phyloP scores from a whole-genome alignment of 805 yeast species.

The Komagataella phaffii region DNA sequence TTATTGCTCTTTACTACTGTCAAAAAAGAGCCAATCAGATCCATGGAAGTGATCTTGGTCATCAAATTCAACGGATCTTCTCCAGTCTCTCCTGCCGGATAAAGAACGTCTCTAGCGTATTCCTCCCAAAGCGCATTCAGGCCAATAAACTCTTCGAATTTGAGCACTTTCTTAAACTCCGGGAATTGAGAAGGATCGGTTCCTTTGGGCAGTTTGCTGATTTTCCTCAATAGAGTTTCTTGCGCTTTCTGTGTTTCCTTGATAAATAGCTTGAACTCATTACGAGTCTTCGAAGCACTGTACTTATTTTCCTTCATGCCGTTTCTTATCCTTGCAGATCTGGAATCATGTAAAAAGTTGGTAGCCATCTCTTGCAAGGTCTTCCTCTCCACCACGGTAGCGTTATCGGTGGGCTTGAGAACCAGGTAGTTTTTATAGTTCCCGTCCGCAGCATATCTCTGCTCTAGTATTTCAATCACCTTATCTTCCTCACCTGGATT shows the following conservation, averaged over 20 bases:
- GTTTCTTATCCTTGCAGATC: neutral
- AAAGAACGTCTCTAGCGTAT: constrained; percentile 46
- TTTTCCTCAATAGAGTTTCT: constrained; percentile 16
- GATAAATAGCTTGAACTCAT: constrained; percentile 28
- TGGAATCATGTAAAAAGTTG: constrained; percentile 5
- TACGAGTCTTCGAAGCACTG: constrained; percentile 16
- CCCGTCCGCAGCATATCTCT: constrained; percentile 31
- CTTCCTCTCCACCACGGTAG: constrained; percentile 5
- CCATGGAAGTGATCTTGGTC: constrained; percentile 59
- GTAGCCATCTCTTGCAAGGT: constrained; percentile 9
- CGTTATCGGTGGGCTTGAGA: constrained; percentile 21
- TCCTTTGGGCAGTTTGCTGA: constrained; percentile 15
- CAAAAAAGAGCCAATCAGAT: constrained; percentile 64
- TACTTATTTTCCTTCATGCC: constrained; percentile 8
- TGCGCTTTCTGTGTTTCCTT: constrained; percentile 16
- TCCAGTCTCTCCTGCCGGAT: constrained; percentile 10
- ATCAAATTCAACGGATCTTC: constrained; percentile 20
- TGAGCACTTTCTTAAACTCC: constrained; percentile 11
- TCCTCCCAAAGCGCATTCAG: constrained; percentile 62
- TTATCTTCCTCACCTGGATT: constrained; percentile 18
- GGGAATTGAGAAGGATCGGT: constrained; percentile 12
- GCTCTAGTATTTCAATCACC: constrained; percentile 25
- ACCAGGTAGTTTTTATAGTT: constrained; percentile 31
- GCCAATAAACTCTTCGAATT: constrained; percentile 35
- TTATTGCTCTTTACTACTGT: constrained; percentile 46